A percentile compares a stretch with the other conserved stretches of the same genome.
These are phyloP conservation scores for Leptodontidium sp. DNA, from an alignment of 2,329 filamentous ascomycete species.

Conservation along the genomic window DNA sequence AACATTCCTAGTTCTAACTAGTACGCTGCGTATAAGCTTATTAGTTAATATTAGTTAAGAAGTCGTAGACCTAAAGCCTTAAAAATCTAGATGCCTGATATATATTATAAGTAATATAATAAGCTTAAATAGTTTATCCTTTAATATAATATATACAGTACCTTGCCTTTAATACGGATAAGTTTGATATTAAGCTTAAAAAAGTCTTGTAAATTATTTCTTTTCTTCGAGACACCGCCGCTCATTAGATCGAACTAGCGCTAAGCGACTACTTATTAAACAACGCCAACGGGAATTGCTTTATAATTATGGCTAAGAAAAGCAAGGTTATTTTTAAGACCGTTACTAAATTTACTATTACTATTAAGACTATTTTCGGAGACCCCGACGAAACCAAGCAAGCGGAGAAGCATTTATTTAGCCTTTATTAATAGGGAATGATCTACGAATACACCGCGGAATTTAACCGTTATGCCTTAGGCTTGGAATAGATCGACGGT, in stretches of 20 bases:
- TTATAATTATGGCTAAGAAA: not conserved
- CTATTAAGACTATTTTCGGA: not conserved
- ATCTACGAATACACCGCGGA: not conserved
- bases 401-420: not conserved
- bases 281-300: not conserved
- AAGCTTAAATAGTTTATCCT: not conserved
- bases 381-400: not conserved
- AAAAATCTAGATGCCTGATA: not conserved
- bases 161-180: not conserved
- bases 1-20: too few relatives aligned
- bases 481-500: not conserved
- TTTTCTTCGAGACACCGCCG: not conserved
- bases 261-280: not conserved
- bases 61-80: not conserved
- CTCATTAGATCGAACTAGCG: not conserved
- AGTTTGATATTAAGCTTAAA: not conserved
- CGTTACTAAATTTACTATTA: not conserved
- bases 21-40: too few relatives aligned
- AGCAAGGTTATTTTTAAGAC: not conserved
- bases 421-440: not conserved
- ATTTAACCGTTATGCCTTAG: not conserved
- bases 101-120: not conserved
- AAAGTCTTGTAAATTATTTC: not conserved
- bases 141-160: not conserved
- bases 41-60: too few relatives aligned